Evolutionary conservation across 2,329 filamentous ascomycete species (phyloP), one percentile per base, ranked within the genome.

Genomic region (Sordariomycetes sp.): DNA sequence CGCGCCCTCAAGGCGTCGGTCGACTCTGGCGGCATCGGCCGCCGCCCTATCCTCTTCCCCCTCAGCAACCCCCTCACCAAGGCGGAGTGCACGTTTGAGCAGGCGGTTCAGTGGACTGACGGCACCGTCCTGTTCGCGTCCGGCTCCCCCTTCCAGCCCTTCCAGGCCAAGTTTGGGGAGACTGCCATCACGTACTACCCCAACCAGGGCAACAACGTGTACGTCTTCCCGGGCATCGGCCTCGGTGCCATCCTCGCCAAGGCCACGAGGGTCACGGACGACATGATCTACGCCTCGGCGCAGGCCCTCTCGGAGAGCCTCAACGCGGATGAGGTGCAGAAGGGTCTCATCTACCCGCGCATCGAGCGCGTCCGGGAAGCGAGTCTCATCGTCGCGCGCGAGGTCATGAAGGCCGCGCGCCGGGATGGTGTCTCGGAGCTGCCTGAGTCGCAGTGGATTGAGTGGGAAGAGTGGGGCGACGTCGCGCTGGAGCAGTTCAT

Each of bases 281-380:
- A 86, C 71, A 99, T 99, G 94, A 90, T 99, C 67, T 97, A 97
- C 75, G 90, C 88, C 54, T 92, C 91, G 35, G 94, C 90, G 32
- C 85, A 86, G 48, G 86, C 90, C 4, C 81, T 97, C 22, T 82
- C 89, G 17, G 84, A 83, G 59, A 85, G 87, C 36, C 80, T 99
- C 60, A 90, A 86, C 61, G 77, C 83, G 45, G 86, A 94, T 61
- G 94, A 99, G 75, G 76, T 90, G 65, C 82, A 86, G 58, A 82
- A 85, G 68, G 89, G 90, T 57, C 85, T 95, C 68, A 85, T 97
- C 66, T 97, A 99, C 76, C 94, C 90, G 13, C 83, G 86, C 68
- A 89, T 99, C 67, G 85, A 89, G 70, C 87, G 94, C 61, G 95
- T 99, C 62, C 84, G 94, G 52, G 90, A 96, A 35, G 91, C 95